Evolutionary conservation across 2,329 filamentous ascomycete genomes (phyloP), one percentile per base, ranked within the genome.

Genomic region (Sarocladium brachiariae): DNA sequence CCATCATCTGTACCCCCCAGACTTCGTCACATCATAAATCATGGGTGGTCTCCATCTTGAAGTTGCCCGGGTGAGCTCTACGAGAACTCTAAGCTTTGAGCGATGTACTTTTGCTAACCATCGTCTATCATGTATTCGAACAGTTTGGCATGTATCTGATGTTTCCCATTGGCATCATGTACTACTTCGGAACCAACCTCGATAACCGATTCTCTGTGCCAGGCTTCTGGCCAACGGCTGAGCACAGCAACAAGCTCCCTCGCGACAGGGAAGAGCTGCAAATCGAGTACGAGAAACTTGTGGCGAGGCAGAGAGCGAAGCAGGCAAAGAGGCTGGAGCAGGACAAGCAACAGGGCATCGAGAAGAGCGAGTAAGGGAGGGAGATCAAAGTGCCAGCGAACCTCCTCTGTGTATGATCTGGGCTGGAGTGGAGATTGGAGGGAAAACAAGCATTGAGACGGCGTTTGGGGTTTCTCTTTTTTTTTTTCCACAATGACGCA

Each of bases 101-200:
- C n/a, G n/a, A n/a, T n/a, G n/a, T n/a, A n/a, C n/a, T n/a, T n/a
- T n/a, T n/a, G n/a, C n/a, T n/a, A n/a, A n/a, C n/a, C n/a, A n/a
- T n/a, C n/a, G n/a, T n/a, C n/a, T n/a, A n/a, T n/a, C n/a, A n/a
- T n/a, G n/a, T n/a, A n/a, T n/a, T n/a, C n/a, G n/a, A n/a, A n/a
- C 55, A 96, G 92, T 99, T 99, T 69, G 91, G 92, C 74, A 88
- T 95, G 80, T 99, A 99, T 75, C 85, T 99, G 74, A 86, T 96
- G 79, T 99, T 99, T 72, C 93, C 93, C 16, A 97, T 99, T 63
- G 90, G 89, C 61, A 91, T 93, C 76, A 99, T 99, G 93, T 97
- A 95, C 78, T 99, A 99, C 76, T 99, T 97, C 70, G 93, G 93
- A 65, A 96, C 91, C 51, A 99, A 99, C 70, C 88, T 99, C 65